Conservation (phyloP, 1,284 basidiomycete species). For the Hemileia vastatrix region DNA sequence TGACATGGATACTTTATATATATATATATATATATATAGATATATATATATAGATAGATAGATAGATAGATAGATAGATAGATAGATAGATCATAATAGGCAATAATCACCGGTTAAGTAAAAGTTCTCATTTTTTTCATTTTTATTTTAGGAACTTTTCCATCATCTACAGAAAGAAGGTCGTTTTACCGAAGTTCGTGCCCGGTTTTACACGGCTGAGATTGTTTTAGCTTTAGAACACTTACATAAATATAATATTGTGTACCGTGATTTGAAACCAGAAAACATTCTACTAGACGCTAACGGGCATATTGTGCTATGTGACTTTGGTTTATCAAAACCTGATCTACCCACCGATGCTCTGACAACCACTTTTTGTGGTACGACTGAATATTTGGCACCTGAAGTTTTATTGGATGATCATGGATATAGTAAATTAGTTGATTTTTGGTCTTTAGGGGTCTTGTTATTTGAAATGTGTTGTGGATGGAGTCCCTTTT, state of each 20-base stretch:
- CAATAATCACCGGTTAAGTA: too few relatives aligned
- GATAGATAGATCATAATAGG: too few relatives aligned
- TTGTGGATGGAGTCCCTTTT: conserved; percentile 99
- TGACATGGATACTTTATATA: not conserved
- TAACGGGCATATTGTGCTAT: conserved; percentile 90
- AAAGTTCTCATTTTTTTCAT: not conserved
- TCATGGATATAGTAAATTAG: conserved; percentile 94
- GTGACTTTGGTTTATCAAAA: conserved; percentile 95
- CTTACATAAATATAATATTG: conserved; percentile 92
- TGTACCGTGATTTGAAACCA: conserved; percentile 88
- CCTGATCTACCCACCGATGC: conserved; percentile 87
- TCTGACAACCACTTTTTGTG: conserved; percentile 94
- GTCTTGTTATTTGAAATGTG: conserved; percentile 63
- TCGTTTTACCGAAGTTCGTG: conserved; percentile 79
- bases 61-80: too few relatives aligned
- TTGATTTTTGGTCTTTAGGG: conserved; percentile 89
- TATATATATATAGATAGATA: too few relatives aligned
- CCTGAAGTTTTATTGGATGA: conserved; percentile 98
- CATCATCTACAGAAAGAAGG: conserved; percentile 96
- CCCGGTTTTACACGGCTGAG: conserved; percentile 90
- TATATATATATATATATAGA: too few relatives aligned
- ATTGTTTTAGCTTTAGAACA: conserved; percentile 88
- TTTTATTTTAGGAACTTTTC: conserved; percentile 60
- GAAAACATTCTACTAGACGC: conserved; percentile 96
- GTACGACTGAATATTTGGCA: conserved; percentile 78